Percentiles rank a stretch among this genome's conserved stretches.
These are phyloP conservation scores for Porodaedalea pini DNA, from an alignment of 1,284 basidiomycete species.

Conservation along the genomic window DNA sequence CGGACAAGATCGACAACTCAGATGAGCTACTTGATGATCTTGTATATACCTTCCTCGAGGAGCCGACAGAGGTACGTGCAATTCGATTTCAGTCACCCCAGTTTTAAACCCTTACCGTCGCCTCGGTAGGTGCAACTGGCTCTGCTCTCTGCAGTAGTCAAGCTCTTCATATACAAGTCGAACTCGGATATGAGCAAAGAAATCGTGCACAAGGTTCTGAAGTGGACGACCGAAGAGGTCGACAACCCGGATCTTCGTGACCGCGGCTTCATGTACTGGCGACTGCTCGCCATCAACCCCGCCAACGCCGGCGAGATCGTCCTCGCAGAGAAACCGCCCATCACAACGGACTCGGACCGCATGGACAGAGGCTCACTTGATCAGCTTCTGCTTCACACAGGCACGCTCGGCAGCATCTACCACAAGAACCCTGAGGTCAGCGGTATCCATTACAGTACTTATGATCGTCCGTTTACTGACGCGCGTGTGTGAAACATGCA, in stretches of 20 bases:
- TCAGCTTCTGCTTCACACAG: slow-evolving; percentile 79
- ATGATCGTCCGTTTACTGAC: background rate
- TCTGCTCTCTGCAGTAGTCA: slow-evolving; percentile 92
- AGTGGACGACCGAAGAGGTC: slow-evolving; percentile 96
- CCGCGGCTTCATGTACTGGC: slow-evolving; percentile 99
- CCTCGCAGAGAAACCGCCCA: slow-evolving; percentile 91
- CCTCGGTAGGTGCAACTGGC: slow-evolving; percentile 84
- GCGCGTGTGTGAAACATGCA: slow-evolving; percentile 29
- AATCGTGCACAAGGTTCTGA: slow-evolving; percentile 92
- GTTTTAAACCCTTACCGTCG: background rate
- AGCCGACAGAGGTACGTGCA: slow-evolving; percentile 78
- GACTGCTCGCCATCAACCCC: slow-evolving; percentile 92
- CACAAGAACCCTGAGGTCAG: slow-evolving; percentile 85
- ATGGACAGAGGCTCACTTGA: slow-evolving; percentile 96
- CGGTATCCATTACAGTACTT: slow-evolving; percentile 9
- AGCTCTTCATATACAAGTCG: slow-evolving; percentile 92
- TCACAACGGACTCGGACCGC: slow-evolving; percentile 96
- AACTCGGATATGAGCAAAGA: slow-evolving; percentile 82
- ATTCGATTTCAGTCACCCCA: background rate
- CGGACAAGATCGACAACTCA: slow-evolving; percentile 92
- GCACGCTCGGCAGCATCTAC: slow-evolving; percentile 81
- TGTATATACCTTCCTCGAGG: slow-evolving; percentile 89
- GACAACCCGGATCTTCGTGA: slow-evolving; percentile 97
- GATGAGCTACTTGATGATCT: slow-evolving; percentile 95
- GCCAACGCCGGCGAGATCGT: slow-evolving; percentile 87